Base-by-base conservation (phyloP, 2,329 filamentous ascomycete genomes). In the Colletotrichum aenigma region DNA sequence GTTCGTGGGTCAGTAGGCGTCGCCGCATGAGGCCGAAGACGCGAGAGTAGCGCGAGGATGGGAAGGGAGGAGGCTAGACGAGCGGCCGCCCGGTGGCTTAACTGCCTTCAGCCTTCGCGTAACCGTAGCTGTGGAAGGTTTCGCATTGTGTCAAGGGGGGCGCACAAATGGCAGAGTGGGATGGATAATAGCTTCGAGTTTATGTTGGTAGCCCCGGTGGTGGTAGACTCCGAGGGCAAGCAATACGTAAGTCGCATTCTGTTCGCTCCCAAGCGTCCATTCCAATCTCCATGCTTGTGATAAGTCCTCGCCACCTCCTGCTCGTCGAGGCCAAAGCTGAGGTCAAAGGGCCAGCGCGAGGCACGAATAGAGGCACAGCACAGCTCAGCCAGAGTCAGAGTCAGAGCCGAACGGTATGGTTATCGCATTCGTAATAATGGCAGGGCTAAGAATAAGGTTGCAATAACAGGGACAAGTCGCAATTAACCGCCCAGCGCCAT, bases 401-500 rank as follows among this genome's bases (percentile, higher is more conserved):
- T 15, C 55, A 55, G 38, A 65, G 28, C 28, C 38, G 52, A 65
- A 70, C 24, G n/a, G 6, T 26, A 62, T 52, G 60, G 43, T 36
- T 73, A 68, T 73, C 48, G 16, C 30, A 28, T 28, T 68, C 56
- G 34, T 24, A 36, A 36, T 64, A 65, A 58, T 36, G 62, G 52
- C 70, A 65, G 58, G 73, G 64, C 70, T 73, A 61, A 58, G 69
- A 66, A 68, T 75, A 75, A 75, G 73, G 73, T 75, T 75, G 48
- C 64, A 75, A 64, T 71, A 67, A 26, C 68, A 64, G 61, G 48
- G 55, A 56, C 38, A 48, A 62, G 38, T 72, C 61, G 38, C 38
- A 75, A 67, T 62, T 67, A 72, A 55, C 72, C 72, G 69, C 24
- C 30, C 72, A 67, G 43, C 68, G 56, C 43, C 38, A 62, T 56